Conservation (phyloP, 192 early-diverging fungal species). For the Pecoramyces ruminantium region DNA sequence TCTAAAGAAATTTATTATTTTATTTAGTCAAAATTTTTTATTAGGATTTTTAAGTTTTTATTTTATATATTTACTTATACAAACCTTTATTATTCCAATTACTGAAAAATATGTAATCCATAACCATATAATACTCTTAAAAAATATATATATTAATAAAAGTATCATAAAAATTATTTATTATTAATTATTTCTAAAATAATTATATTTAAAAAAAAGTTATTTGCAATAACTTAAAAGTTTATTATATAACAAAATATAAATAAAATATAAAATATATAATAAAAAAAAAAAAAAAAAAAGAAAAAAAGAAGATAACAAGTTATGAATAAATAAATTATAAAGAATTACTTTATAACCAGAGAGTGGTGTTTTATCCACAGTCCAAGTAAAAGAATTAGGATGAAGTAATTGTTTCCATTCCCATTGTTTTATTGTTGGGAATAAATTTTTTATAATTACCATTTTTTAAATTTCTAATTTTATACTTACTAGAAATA, state of each 20-base stretch:
- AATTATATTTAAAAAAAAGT: too few species aligned
- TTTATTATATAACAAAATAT: too few species aligned
- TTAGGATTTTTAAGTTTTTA: too few species aligned
- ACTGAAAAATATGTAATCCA: not conserved
- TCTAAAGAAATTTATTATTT: not conserved
- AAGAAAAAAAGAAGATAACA: not conserved
- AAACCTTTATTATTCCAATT: not conserved
- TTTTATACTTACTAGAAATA: not conserved
- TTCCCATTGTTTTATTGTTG: not conserved
- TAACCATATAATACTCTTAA: not conserved
- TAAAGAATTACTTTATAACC: not conserved
- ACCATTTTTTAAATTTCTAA: not conserved
- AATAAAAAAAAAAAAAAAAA: too few species aligned
- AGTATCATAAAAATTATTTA: too few species aligned
- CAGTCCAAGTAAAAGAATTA: not conserved
- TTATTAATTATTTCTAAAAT: too few species aligned
- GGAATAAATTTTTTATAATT: not conserved
- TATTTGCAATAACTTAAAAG: too few species aligned
- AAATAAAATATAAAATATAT: too few species aligned
- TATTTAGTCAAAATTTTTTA: too few species aligned
- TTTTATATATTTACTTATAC: too few species aligned
- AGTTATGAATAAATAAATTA: too few species aligned
- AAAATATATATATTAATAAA: too few species aligned
- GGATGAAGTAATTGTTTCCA: not conserved
- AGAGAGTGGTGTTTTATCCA: not conserved